Evolutionary conservation across 140 eudicot genomes (phyloP).

Genomic region (Cichorium intybus): DNA sequence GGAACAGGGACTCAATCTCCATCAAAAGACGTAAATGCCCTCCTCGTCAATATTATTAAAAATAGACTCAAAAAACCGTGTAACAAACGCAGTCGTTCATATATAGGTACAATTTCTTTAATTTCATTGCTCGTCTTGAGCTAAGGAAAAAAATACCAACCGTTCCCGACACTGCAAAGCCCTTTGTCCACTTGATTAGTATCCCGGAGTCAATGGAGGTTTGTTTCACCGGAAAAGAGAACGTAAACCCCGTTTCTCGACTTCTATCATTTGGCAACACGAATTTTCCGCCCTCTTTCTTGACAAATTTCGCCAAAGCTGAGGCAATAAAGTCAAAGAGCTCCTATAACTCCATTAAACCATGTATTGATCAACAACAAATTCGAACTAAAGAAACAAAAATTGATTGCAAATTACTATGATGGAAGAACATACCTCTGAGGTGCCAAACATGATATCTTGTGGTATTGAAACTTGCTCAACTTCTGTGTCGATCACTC

Average conservation of each 20-base stretch:
- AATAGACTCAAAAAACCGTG: too few relatives aligned
- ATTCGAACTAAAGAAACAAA: background rate
- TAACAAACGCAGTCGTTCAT: too few relatives aligned
- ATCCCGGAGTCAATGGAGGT: slow-evolving; percentile 77
- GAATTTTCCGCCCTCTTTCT: slow-evolving; percentile 61
- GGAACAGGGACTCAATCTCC: too few relatives aligned
- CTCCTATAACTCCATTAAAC: slow-evolving; percentile 41
- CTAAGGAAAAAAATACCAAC: slow-evolving; percentile 38
- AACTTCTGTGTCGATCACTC: slow-evolving; percentile 63
- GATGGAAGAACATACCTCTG: slow-evolving; percentile 43
- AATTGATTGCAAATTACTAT: background rate
- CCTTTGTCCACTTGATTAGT: slow-evolving; percentile 90
- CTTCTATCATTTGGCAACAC: slow-evolving; percentile 44
- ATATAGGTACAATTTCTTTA: background rate
- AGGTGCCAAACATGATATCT: slow-evolving; percentile 68
- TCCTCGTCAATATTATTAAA: too few relatives aligned
- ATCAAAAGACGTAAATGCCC: background rate
- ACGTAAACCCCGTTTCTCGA: slow-evolving; percentile 86
- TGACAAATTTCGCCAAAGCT: slow-evolving; percentile 58
- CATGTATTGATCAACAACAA: background rate
- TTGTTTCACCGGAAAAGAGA: slow-evolving; percentile 88
- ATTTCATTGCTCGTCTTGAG: too few relatives aligned
- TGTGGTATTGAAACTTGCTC: slow-evolving; percentile 81
- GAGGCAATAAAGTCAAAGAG: slow-evolving; percentile 78
- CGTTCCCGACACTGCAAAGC: slow-evolving; percentile 83